Evolutionary conservation across 2,329 filamentous ascomycete species (phyloP).

Genomic region (Aureobasidium musti): DNA sequence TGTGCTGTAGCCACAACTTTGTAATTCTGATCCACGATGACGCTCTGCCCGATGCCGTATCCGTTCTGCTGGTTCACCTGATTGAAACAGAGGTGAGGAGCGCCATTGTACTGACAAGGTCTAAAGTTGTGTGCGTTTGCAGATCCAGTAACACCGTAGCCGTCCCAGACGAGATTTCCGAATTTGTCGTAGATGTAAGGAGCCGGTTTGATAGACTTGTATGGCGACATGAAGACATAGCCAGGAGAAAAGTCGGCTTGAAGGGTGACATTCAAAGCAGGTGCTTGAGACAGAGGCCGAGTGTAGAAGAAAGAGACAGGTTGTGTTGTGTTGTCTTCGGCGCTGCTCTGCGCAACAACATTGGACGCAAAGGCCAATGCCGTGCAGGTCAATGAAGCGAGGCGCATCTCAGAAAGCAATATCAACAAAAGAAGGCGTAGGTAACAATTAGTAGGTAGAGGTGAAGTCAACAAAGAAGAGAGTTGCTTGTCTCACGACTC

Average conservation of each 20-base stretch:
- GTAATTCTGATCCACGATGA: conserved; percentile 51
- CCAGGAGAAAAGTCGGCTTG: conserved; percentile 30
- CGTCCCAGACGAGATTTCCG: conserved; percentile 41
- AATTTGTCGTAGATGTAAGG: conserved; percentile 39
- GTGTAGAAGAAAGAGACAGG: conserved; percentile 35
- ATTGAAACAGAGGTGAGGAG: conserved; percentile 51
- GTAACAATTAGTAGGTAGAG: background rate
- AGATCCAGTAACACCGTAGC: conserved; percentile 48
- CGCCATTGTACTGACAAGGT: conserved; percentile 49
- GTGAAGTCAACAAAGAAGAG: background rate
- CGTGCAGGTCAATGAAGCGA: background rate
- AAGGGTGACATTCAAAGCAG: conserved; percentile 34
- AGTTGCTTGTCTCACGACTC: background rate
- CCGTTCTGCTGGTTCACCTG: conserved; percentile 49
- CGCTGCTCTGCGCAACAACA: conserved; percentile 13
- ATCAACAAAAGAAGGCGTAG: background rate
- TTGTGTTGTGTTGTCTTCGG: conserved; percentile 27
- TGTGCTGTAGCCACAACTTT: conserved; percentile 48
- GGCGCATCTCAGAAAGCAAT: conserved; percentile 3
- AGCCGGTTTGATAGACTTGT: conserved; percentile 31
- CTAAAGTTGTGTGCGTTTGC: conserved; percentile 50
- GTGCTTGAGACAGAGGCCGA: conserved; percentile 34
- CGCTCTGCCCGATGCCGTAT: conserved; percentile 50
- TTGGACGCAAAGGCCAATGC: background rate
- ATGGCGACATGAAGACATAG: conserved; percentile 36